Percentiles rank a stretch among this genome's conserved stretches.
Conservation (phyloP, 2,329 filamentous ascomycete species). For the Penicillium decumbens region DNA sequence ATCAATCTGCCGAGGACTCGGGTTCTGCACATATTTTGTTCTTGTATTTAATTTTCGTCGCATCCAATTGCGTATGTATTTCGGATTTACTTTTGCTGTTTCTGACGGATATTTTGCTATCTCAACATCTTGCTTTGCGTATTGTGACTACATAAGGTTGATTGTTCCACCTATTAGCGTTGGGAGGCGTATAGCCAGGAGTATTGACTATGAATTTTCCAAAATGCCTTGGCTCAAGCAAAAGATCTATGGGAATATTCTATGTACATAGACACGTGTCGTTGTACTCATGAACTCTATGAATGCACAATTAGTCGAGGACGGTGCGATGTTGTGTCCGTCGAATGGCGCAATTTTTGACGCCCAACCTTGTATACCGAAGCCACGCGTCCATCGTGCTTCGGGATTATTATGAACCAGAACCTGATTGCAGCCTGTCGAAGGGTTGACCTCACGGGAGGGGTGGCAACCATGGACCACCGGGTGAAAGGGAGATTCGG, state of each 20-base stretch:
- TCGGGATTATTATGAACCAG: neutral
- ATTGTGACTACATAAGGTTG: neutral
- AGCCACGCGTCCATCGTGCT: neutral
- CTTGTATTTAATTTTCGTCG: conserved; percentile 15
- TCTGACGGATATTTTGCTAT: neutral
- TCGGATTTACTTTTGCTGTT: neutral
- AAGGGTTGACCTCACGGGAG: neutral
- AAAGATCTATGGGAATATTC: neutral
- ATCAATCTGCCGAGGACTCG: neutral
- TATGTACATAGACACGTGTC: neutral
- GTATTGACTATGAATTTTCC: neutral
- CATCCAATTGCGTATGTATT: conserved; percentile 1
- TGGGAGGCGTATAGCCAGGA: neutral
- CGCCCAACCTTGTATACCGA: neutral
- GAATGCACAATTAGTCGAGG: neutral
- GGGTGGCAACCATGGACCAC: neutral
- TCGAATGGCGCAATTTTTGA: neutral
- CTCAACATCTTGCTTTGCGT: neutral
- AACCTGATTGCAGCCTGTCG: neutral
- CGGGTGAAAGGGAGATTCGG: neutral
- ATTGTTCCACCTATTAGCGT: neutral
- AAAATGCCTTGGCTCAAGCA: neutral
- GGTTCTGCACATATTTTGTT: conserved; percentile 9
- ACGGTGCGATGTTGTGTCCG: neutral
- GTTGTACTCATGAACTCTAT: neutral